Base-by-base conservation (phyloP, 2,329 filamentous ascomycete species). In the Colletotrichum costaricense region DNA sequence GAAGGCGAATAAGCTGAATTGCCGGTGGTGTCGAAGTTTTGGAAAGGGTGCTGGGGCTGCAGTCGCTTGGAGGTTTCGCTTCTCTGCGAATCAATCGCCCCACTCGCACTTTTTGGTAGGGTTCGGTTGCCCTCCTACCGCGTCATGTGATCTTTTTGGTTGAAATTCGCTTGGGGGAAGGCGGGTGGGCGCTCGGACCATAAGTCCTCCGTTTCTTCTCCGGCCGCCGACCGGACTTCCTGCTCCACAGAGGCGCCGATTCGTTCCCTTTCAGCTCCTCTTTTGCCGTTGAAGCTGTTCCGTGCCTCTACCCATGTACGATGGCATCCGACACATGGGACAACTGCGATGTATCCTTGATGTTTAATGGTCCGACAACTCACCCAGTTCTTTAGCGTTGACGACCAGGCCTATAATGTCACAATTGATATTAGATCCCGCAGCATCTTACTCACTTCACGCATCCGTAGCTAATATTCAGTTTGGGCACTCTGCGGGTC, bases 1-100 rank as follows among this genome's bases (percentile, higher is more conserved):
- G 84, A 83, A 81, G 79, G 80, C 83, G 83, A 85, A 83, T 81
- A 79, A 82, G 78, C 74, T 75, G 74, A 74, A 75, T 65, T 75
- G 67, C 63, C 74, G 67, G 73, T 72, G 69, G 52, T 65, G 66
- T 63, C 69, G 73, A 74, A 62, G 71, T 75, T 74, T 75, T 69
- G 64, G 69, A 65, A 55, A 73, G 42, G 33, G 52, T 54, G 30
- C 56, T 71, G 42, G 72, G 69, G 54, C 72, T 69, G 26, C 63
- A 42, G 22, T 69, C 63, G 63, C 69, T 74, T 74, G 58, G 63
- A 68, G 64, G 64, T 64, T 69, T 74, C 73, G 73, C 70, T 75
- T 75, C 70, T 74, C 42, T 59, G 66, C 59, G 60, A 58, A 55
- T 58, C 52, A 55, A 35, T 9, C 46, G 62, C 22, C 38, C 62